phyloP scores from a whole-genome alignment of 2,329 filamentous ascomycete species.

The Zopfia rhizophila region DNA sequence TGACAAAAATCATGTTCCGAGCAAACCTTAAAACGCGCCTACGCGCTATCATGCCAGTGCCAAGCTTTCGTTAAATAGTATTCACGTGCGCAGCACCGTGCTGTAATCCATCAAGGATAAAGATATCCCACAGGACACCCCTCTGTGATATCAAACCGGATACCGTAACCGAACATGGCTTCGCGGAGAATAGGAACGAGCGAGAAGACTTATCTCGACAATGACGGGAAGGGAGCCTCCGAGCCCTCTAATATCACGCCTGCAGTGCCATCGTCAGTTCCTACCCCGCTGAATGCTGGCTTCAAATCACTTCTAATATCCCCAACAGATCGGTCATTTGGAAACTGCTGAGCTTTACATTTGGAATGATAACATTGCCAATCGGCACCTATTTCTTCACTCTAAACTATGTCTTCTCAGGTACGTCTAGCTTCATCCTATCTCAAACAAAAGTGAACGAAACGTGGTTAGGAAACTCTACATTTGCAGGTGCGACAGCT shows the following conservation, averaged over 20 bases:
- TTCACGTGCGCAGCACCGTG: too few relatives aligned
- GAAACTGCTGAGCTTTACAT: conserved; percentile 89
- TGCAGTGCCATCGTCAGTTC: conserved; percentile 80
- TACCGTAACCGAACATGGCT: too few relatives aligned
- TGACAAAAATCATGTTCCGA: too few relatives aligned
- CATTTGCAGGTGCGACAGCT: conserved; percentile 84
- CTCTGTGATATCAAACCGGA: too few relatives aligned
- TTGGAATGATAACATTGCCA: conserved; percentile 88
- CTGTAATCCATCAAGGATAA: too few relatives aligned
- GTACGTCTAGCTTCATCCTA: conserved; percentile 61
- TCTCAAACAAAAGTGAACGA: conserved; percentile 5
- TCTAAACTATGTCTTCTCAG: conserved; percentile 78
- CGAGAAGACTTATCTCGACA: conserved; percentile 71
- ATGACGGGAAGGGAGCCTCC: conserved; percentile 39
- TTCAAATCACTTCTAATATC: conserved; percentile 3
- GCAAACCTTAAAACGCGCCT: too few relatives aligned
- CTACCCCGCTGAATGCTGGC: conserved; percentile 4
- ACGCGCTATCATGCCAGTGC: too few relatives aligned
- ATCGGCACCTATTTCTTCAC: conserved; percentile 90
- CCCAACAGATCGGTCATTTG: conserved; percentile 77
- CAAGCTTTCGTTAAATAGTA: too few relatives aligned
- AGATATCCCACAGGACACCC: too few relatives aligned
- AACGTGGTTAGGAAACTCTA: conserved; percentile 92
- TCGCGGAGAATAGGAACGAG: conserved; percentile 72
- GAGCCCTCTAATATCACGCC: conserved; percentile 79